A percentile compares a stretch with the other conserved stretches of the same genome.
Conservation (phyloP, 495 filamentous ascomycete species). For the Immersiella caudata region DNA sequence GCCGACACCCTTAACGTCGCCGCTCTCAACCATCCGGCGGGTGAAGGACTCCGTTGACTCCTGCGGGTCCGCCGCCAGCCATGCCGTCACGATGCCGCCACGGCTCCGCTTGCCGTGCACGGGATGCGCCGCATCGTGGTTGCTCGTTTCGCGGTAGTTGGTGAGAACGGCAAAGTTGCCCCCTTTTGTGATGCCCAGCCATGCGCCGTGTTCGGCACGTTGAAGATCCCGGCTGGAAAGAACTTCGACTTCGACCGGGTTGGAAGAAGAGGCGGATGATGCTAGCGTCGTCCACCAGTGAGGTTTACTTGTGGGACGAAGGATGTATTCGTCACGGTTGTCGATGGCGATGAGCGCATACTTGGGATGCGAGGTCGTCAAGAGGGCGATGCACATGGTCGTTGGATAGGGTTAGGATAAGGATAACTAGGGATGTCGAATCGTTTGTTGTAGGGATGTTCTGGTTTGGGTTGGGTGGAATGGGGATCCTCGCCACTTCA, state of each 20-base stretch:
- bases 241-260: constrained; percentile 40
- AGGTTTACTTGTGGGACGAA: constrained; percentile 79
- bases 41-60: constrained; percentile 68
- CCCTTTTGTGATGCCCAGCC: constrained; percentile 84
- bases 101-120: constrained; percentile 67
- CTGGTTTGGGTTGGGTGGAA: not conserved
- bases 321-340: constrained; percentile 95
- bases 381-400: constrained; percentile 90
- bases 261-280: constrained; percentile 20
- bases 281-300: constrained; percentile 73
- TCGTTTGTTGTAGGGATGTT: not conserved
- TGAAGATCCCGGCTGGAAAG: constrained; percentile 56
- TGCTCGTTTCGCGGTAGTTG: constrained; percentile 84
- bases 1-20: constrained; percentile 73
- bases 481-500: not conserved
- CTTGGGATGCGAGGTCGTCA: constrained; percentile 86
- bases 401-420: constrained; percentile 1
- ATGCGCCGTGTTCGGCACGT: constrained; percentile 71
- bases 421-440: not conserved
- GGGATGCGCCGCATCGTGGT: constrained; percentile 52
- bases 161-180: constrained; percentile 90
- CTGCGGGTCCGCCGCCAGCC: constrained; percentile 60
- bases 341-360: constrained; percentile 89
- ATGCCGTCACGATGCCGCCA: constrained; percentile 85
- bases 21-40: constrained; percentile 63